Evolutionary conservation across 345 rosid species (phyloP).

Genomic region (Trapa incisa): DNA sequence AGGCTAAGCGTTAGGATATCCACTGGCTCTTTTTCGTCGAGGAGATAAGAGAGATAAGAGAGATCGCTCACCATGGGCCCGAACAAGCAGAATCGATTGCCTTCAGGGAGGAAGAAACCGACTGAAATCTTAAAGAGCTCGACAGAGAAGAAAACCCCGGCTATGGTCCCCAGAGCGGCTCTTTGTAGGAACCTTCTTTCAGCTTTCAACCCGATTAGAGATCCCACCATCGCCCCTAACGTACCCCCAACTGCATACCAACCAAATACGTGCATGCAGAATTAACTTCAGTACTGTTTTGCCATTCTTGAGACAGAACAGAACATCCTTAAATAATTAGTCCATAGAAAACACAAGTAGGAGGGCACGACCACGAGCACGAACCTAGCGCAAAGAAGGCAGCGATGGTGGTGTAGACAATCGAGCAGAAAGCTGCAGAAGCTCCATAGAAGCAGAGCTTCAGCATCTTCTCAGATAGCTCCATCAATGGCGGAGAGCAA

Average conservation of each 20-base stretch:
- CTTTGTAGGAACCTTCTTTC: conserved; percentile 18
- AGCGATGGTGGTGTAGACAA: conserved; percentile 13
- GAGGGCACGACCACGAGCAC: neutral
- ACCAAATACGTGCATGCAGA: neutral
- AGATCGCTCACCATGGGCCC: conserved; percentile 11
- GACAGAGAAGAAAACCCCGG: conserved; percentile 16
- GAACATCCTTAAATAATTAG: neutral
- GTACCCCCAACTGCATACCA: conserved; percentile 19
- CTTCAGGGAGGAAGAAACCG: conserved; percentile 10
- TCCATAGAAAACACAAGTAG: no score
- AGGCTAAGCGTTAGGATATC: neutral
- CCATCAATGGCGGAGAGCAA: neutral
- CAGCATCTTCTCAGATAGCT: conserved; percentile 2
- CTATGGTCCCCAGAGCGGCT: conserved; percentile 18
- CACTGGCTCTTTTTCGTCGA: neutral
- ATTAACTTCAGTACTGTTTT: neutral
- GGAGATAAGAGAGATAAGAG: no score
- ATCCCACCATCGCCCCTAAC: conserved; percentile 17
- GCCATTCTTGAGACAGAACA: no score
- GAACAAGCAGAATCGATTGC: conserved; percentile 5
- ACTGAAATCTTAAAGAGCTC: conserved; percentile 9
- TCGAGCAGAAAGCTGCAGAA: conserved; percentile 9
- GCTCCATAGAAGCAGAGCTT: conserved; percentile 8
- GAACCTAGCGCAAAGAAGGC: conserved; percentile 21
- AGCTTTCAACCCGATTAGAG: conserved; percentile 16